These are phyloP conservation scores for Coemansia sp. DNA, from an alignment of 192 early-diverging fungal species.

Conservation along the genomic window DNA sequence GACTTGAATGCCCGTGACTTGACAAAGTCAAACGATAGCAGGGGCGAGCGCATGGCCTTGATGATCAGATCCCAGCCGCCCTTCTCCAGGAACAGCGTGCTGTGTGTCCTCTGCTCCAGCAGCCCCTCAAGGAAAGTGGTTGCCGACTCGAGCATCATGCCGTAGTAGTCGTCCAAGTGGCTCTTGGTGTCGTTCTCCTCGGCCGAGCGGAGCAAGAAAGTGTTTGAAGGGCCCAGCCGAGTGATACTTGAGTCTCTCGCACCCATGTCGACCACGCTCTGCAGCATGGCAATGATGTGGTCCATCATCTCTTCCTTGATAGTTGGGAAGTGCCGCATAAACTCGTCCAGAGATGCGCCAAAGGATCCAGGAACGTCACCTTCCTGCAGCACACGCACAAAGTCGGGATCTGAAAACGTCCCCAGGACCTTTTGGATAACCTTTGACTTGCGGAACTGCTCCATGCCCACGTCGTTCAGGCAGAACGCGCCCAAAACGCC, in stretches of 20 bases:
- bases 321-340: slow-evolving; percentile 91
- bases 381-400: slow-evolving; percentile 74
- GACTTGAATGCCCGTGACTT: slow-evolving; percentile 50
- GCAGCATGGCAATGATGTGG: slow-evolving; percentile 65
- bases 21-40: slow-evolving; percentile 48
- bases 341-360: slow-evolving; percentile 88
- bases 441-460: slow-evolving; percentile 70
- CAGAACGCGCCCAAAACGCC: slow-evolving; percentile 96
- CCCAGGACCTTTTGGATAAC: slow-evolving; percentile 72
- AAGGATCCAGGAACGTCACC: slow-evolving; percentile 79
- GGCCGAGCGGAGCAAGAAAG: slow-evolving; percentile 32
- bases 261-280: slow-evolving; percentile 63
- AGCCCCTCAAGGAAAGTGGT: slow-evolving; percentile 50
- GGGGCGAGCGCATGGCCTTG: slow-evolving; percentile 38
- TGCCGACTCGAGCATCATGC: slow-evolving; percentile 53
- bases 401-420: slow-evolving; percentile 71
- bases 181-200: slow-evolving; percentile 48
- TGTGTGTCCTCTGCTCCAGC: slow-evolving; percentile 44
- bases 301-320: slow-evolving; percentile 72
- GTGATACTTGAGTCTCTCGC: slow-evolving; percentile 29
- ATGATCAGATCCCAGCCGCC: slow-evolving; percentile 47
- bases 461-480: slow-evolving; percentile 82
- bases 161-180: slow-evolving; percentile 55
- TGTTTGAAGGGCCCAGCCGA: slow-evolving; percentile 36
- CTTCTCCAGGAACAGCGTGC: slow-evolving; percentile 41